These are phyloP conservation scores for Nannochloris sp. DNA, from an alignment of 139 green algal species.

Conservation along the genomic window DNA sequence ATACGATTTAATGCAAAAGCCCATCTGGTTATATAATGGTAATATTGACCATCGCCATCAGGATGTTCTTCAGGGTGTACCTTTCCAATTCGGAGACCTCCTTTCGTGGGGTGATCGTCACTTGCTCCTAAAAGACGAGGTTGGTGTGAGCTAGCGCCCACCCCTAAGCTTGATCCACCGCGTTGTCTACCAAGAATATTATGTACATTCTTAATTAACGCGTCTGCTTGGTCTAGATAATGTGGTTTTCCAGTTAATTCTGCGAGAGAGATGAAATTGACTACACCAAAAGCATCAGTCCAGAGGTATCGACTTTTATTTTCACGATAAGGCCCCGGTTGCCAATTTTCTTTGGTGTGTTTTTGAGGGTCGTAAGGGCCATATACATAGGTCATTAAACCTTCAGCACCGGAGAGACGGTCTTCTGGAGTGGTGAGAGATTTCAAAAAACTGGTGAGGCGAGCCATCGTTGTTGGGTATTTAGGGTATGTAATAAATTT, in stretches of 20 bases:
- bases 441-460: not conserved
- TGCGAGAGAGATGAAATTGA: constrained; percentile 34
- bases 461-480: not conserved
- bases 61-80: constrained; percentile 22
- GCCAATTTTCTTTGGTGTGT: not conserved
- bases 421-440: not conserved
- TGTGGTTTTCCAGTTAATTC: constrained; percentile 9
- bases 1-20: constrained; percentile 35
- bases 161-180: not conserved
- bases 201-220: constrained; percentile 33
- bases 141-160: not conserved
- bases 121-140: constrained; percentile 13
- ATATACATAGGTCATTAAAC: not conserved
- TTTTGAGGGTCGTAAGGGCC: not conserved
- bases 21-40: constrained; percentile 51
- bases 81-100: constrained; percentile 48
- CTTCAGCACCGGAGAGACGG: not conserved
- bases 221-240: constrained; percentile 16
- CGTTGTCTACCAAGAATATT: constrained; percentile 23
- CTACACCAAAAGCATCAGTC: constrained; percentile 49
- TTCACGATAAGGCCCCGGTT: not conserved
- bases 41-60: constrained; percentile 48
- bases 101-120: constrained; percentile 28
- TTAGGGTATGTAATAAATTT: no score
- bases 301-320: constrained; percentile 25